Conservation (phyloP, 768 basidiomycete species). For the Psilocybe cyanescens region DNA sequence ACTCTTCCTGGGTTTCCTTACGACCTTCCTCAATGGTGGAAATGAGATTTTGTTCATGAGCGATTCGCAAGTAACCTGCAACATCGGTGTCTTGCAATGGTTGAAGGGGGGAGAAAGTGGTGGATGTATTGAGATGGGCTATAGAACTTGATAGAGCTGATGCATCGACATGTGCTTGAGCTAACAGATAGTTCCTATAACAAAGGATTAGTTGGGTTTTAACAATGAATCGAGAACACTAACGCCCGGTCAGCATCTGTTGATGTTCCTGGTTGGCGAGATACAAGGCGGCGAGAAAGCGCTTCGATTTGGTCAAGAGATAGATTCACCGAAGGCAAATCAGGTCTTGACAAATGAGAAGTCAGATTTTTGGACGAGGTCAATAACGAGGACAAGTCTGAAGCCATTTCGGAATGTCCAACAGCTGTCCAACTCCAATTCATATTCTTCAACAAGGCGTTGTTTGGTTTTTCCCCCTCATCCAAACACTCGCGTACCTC, state of each 20-base stretch:
- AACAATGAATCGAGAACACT: conserved; percentile 26
- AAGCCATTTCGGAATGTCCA: conserved; percentile 19
- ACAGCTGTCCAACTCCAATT: background rate
- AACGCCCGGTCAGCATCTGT: conserved; percentile 78
- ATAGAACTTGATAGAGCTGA: conserved; percentile 86
- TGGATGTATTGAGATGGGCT: conserved; percentile 76
- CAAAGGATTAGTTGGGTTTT: conserved; percentile 4
- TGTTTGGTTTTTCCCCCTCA: background rate
- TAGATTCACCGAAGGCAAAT: conserved; percentile 86
- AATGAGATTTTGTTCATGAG: conserved; percentile 93
- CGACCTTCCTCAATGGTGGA: conserved; percentile 92
- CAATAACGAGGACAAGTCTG: conserved; percentile 73
- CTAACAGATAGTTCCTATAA: conserved; percentile 85
- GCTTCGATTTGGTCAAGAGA: conserved; percentile 95
- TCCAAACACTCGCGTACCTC: background rate
- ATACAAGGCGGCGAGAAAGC: conserved; percentile 84
- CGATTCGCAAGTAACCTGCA: conserved; percentile 91
- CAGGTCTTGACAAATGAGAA: conserved; percentile 75
- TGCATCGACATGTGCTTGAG: conserved; percentile 92
- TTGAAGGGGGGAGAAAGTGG: conserved; percentile 89
- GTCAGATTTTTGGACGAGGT: conserved; percentile 75
- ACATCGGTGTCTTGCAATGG: conserved; percentile 95
- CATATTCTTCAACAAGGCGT: conserved; percentile 1
- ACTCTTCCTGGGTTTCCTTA: conserved; percentile 82
- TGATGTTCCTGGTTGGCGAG: conserved; percentile 65